Conservation (phyloP, 768 basidiomycete genomes). For the Trametes cubensis region DNA sequence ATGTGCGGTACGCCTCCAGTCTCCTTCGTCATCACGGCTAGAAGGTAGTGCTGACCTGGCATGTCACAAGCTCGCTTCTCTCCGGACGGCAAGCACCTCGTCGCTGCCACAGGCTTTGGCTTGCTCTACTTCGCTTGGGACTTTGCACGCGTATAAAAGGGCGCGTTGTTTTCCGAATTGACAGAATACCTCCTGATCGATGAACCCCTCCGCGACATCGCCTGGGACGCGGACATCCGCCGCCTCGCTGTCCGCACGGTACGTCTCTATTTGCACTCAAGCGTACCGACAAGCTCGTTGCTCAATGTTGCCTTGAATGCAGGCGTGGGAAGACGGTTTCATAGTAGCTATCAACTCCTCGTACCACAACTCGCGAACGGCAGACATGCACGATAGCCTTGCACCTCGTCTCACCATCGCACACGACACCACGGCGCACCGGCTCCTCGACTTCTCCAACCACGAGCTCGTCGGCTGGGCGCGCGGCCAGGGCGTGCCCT, state of each 20-base stretch:
- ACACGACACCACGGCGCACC: slow-evolving; percentile 4
- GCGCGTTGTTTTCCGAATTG: slow-evolving; percentile 15
- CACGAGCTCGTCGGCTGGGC: slow-evolving; percentile 7
- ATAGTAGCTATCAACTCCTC: slow-evolving; percentile 23
- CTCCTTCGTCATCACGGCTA: not conserved
- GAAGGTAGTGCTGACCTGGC: not conserved
- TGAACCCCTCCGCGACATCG: slow-evolving; percentile 25
- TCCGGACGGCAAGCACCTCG: slow-evolving; percentile 29
- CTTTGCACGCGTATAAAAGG: slow-evolving; percentile 24
- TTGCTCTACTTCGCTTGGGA: slow-evolving; percentile 27
- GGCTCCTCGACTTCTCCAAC: slow-evolving; percentile 27
- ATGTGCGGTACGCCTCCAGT: slow-evolving; percentile 19
- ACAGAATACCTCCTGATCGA: slow-evolving; percentile 23
- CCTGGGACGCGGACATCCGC: slow-evolving; percentile 25
- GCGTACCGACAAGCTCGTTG: too few species aligned
- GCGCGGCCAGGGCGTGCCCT: slow-evolving; percentile 12
- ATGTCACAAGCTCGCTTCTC: slow-evolving; percentile 24
- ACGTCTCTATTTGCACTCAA: not conserved
- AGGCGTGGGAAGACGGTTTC: slow-evolving; percentile 28
- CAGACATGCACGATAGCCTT: too few species aligned
- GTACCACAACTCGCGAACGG: slow-evolving; percentile 5
- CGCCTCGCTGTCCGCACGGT: slow-evolving; percentile 27
- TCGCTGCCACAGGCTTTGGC: slow-evolving; percentile 25
- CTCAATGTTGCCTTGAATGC: not conserved
- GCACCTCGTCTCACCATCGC: not conserved